Evolutionary conservation across 1,139 yeast genomes (phyloP).

Genomic region (Candida tropicalis): DNA sequence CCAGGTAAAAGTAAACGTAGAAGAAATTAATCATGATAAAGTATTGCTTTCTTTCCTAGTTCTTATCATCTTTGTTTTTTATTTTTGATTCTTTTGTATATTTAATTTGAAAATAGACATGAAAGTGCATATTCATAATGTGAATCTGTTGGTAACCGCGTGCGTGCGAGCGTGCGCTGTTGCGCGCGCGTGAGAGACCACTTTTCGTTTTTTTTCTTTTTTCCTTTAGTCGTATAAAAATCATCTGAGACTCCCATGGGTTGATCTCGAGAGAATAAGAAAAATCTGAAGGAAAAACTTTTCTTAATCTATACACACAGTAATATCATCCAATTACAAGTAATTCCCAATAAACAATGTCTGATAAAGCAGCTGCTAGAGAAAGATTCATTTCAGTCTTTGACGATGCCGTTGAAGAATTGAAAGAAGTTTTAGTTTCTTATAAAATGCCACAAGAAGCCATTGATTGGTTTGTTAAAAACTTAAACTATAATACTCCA

Average conservation of each 20-base stretch:
- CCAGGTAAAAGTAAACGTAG: slow-evolving; percentile 76
- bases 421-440: slow-evolving; percentile 58
- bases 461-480: slow-evolving; percentile 78
- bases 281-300: too few relatives aligned
- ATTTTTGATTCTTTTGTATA: not conserved
- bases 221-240: too few relatives aligned
- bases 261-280: too few relatives aligned
- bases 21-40: slow-evolving; percentile 21
- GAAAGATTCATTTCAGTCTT: slow-evolving; percentile 72
- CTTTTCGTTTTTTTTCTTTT: too few relatives aligned
- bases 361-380: slow-evolving; percentile 46
- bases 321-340: too few relatives aligned
- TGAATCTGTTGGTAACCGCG: not conserved
- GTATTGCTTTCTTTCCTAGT: too few relatives aligned
- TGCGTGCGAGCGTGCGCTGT: too few relatives aligned
- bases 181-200: too few relatives aligned
- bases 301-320: too few relatives aligned
- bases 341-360: slow-evolving; percentile 16
- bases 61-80: too few relatives aligned
- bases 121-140: not conserved
- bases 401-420: slow-evolving; percentile 77
- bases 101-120: not conserved
- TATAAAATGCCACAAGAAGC: slow-evolving; percentile 91
- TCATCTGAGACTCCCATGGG: too few relatives aligned
- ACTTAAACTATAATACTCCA: slow-evolving; percentile 83